Base-by-base conservation (phyloP, 2,329 filamentous ascomycete genomes). In the Colletotrichum viniferum region DNA sequence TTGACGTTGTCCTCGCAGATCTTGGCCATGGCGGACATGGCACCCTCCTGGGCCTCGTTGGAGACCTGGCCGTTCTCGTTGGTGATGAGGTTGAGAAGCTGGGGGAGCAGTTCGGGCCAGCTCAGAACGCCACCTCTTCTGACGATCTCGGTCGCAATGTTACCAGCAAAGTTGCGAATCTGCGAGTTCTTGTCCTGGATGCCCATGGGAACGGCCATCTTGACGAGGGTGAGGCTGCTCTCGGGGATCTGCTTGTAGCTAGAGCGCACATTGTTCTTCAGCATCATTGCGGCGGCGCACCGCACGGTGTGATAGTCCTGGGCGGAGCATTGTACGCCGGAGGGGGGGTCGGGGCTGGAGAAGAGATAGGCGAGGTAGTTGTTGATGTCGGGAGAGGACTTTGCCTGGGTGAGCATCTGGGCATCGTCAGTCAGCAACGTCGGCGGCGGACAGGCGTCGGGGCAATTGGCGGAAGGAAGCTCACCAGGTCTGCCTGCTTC, bases 1-100 rank as follows among this genome's bases (percentile, higher is more conserved):
- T 94, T 95, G 81, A 92, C 93, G 86, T 98, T 98, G 86, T 99
- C 97, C 85, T 99, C 97, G 85, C 97, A 99, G 77, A 99, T 96
- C 88, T 98, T 98, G 83, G 94, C 88, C 84, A 99, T 89, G 63
- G 97, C 96, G 64, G 94, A 92, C 94, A 98, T 98, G 79, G 95
- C 96, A 76, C 96, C 96, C 83, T 99, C 96, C 82, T 98, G 96
- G 14, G 94, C 93, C 81, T 95, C 91, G 58, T 90, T 86, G 8
- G 95, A 88, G 26, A 92, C 87, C 77, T 93, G 92, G 55, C 94
- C 93, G 61, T 87, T 88, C 71, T 92, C 86, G 84, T 98, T 97
- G 78, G 91, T 90, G 77, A 98, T 91, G 84, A 98, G 89, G 71
- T 92, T 89, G 78, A 98, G 86, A 24, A 99, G 89, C 79, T 98